Evolutionary conservation across 805 yeast genomes (phyloP).

Genomic region (Maudiozyma bulderi): DNA sequence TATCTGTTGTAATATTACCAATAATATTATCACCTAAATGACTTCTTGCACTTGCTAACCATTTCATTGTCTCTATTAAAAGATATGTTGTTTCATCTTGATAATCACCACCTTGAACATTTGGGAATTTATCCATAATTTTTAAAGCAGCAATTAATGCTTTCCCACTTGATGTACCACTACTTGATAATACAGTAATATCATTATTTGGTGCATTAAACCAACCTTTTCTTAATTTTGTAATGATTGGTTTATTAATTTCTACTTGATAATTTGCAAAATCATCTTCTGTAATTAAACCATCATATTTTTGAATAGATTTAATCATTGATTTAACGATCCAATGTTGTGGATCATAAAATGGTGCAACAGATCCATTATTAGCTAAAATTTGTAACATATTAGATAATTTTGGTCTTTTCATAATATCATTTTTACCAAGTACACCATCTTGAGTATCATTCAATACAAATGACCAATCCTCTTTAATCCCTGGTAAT

Average conservation of each 20-base stretch:
- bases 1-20: slow-evolving; percentile 29
- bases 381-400: slow-evolving; percentile 60
- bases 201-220: slow-evolving; percentile 30
- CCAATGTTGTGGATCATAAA: slow-evolving; percentile 76
- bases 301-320: slow-evolving; percentile 47
- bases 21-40: slow-evolving; percentile 56
- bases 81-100: slow-evolving; percentile 48
- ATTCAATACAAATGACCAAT: slow-evolving; percentile 51
- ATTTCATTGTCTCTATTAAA: slow-evolving; percentile 79
- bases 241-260: slow-evolving; percentile 30
- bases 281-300: slow-evolving; percentile 57
- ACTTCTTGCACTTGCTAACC: slow-evolving; percentile 84
- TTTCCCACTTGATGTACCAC: slow-evolving; percentile 77
- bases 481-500: slow-evolving; percentile 21
- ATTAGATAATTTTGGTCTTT: slow-evolving; percentile 51
- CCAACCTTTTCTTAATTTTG: slow-evolving; percentile 19
- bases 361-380: slow-evolving; percentile 69
- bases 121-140: slow-evolving; percentile 42
- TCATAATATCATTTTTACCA: slow-evolving; percentile 49
- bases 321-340: slow-evolving; percentile 53
- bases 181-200: slow-evolving; percentile 44
- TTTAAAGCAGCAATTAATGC: slow-evolving; percentile 69
- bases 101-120: slow-evolving; percentile 37
- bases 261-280: slow-evolving; percentile 51
- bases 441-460: slow-evolving; percentile 29